These are phyloP conservation scores for Bocquillonia castaneifolia DNA, from an alignment of 441 rosid genomes.

Conservation along the genomic window DNA sequence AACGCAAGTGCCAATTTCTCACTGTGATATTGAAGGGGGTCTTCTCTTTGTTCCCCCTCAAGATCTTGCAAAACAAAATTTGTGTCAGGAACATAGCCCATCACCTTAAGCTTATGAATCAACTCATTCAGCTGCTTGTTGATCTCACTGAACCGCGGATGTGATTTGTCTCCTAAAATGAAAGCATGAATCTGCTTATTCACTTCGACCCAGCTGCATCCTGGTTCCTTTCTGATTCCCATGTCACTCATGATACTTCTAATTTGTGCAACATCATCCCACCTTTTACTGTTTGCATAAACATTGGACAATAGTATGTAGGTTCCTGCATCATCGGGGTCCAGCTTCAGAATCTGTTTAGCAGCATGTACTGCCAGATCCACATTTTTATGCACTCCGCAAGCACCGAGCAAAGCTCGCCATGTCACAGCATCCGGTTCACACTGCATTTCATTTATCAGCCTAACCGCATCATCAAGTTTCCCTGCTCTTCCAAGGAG, in stretches of 20 bases:
- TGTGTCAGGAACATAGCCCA: constrained; percentile 67
- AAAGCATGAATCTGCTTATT: constrained; percentile 61
- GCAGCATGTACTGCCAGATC: constrained; percentile 52
- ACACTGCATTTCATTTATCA: constrained; percentile 55
- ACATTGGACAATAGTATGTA: constrained; percentile 65
- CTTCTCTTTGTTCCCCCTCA: constrained; percentile 68
- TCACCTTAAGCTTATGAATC: constrained; percentile 36
- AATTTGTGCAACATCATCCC: constrained; percentile 53
- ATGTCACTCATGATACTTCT: constrained; percentile 46
- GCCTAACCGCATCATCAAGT: constrained; percentile 49
- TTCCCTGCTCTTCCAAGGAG: constrained; percentile 70
- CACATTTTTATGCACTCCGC: constrained; percentile 53
- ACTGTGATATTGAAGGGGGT: constrained; percentile 57
- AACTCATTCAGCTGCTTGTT: constrained; percentile 34
- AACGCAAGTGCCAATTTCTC: constrained; percentile 64
- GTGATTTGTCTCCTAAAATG: constrained; percentile 55
- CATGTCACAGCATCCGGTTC: constrained; percentile 68
- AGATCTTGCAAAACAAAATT: constrained; percentile 57
- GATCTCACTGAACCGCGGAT: constrained; percentile 45
- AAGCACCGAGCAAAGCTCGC: constrained; percentile 67
- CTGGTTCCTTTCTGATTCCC: constrained; percentile 59
- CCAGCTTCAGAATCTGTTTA: constrained; percentile 44
- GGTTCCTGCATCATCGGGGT: constrained; percentile 65
- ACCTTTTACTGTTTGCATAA: constrained; percentile 58
- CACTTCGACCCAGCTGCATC: constrained; percentile 80